Evolutionary conservation across 768 basidiomycete species (phyloP).

Genomic region (Pluteus cervinus): DNA sequence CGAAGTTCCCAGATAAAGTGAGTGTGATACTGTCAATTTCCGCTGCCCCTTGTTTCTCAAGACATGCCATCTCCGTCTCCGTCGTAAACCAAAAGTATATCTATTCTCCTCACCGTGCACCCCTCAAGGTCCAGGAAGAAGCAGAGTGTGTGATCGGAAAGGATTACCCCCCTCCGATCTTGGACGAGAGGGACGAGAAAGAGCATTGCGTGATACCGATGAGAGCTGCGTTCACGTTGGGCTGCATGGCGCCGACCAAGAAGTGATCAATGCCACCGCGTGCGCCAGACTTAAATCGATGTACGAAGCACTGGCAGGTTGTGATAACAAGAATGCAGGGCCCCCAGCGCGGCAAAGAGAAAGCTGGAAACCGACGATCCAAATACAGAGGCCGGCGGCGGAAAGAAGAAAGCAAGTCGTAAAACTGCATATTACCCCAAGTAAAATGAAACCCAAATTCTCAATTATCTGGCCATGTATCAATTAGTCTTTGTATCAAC

Average conservation of each 20-base stretch:
- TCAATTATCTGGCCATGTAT: no score
- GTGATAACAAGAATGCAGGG: no score
- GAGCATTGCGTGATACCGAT: slow-evolving; percentile 6
- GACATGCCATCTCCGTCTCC: not conserved
- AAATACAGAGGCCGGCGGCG: no score
- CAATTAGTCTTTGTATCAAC: no score
- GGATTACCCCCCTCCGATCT: slow-evolving; percentile 7
- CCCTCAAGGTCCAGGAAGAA: slow-evolving; percentile 5
- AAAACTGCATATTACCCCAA: no score
- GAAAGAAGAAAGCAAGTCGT: no score
- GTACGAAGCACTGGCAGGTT: slow-evolving; percentile 4
- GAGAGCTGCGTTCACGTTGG: slow-evolving; percentile 5
- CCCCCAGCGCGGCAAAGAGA: no score
- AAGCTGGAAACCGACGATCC: no score
- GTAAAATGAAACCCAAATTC: no score
- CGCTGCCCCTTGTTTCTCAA: not conserved
- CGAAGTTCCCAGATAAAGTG: slow-evolving; percentile 8
- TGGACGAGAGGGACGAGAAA: slow-evolving; percentile 6
- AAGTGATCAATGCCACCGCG: slow-evolving; percentile 8
- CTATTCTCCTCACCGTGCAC: slow-evolving; percentile 5
- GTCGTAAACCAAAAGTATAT: slow-evolving; percentile 6
- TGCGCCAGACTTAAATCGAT: slow-evolving; percentile 1
- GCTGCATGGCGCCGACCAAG: slow-evolving; percentile 4
- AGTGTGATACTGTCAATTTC: slow-evolving; percentile 1
- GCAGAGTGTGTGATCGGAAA: slow-evolving; percentile 7